These are phyloP conservation scores for Tuber microsphaerosporum DNA, from an alignment of 495 filamentous ascomycete genomes.

Conservation along the genomic window DNA sequence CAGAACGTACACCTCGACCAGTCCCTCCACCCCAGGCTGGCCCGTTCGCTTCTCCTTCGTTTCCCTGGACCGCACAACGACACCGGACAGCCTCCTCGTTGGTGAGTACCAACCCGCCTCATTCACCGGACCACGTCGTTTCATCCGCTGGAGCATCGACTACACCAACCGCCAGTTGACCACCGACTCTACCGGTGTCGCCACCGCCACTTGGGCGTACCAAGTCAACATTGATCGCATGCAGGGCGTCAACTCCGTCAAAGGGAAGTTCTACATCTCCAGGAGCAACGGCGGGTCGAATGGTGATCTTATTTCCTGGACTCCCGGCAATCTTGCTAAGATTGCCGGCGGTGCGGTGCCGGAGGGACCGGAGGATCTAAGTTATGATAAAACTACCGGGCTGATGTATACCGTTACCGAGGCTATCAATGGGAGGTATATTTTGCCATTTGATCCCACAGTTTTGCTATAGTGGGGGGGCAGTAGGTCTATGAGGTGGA, in stretches of 20 bases:
- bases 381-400: conserved; percentile 30
- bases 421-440: conserved; percentile 21
- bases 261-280: conserved; percentile 32
- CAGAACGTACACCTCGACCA: conserved; percentile 13
- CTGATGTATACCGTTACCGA: conserved; percentile 28
- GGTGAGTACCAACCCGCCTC: conserved; percentile 31
- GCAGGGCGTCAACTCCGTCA: conserved; percentile 24
- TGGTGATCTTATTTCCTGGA: conserved; percentile 19
- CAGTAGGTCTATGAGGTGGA: neutral
- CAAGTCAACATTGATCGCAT: conserved; percentile 23
- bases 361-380: conserved; percentile 31
- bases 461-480: neutral
- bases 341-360: conserved; percentile 6
- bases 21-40: conserved; percentile 9
- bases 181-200: conserved; percentile 9
- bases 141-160: conserved; percentile 30
- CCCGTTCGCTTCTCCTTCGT: conserved; percentile 32
- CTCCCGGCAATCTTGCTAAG: conserved; percentile 10
- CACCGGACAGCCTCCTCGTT: conserved; percentile 28
- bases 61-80: conserved; percentile 33
- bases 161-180: conserved; percentile 29
- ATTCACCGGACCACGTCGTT: conserved; percentile 15
- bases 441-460: neutral
- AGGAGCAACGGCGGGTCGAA: conserved; percentile 27
- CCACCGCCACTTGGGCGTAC: conserved; percentile 26